Evolutionary conservation across 176 grass and related monocot species (phyloP).

Genomic region (Dactylis glomerata): DNA sequence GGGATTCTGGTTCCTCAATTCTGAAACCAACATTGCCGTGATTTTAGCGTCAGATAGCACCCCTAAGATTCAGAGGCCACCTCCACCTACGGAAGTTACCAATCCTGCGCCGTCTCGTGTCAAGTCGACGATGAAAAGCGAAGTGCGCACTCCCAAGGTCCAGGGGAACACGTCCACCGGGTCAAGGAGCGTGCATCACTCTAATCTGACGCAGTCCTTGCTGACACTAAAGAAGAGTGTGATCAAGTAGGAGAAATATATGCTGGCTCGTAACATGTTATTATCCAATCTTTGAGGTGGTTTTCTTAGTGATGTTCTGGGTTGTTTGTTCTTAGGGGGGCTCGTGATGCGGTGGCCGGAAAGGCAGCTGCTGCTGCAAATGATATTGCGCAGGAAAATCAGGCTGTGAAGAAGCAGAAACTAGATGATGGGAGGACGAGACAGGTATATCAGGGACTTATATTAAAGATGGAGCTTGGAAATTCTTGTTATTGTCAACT

Average conservation of each 20-base stretch:
- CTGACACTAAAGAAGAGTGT: conserved; percentile 44
- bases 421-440: conserved; percentile 68
- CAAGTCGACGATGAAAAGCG: not conserved
- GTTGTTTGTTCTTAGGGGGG: conserved; percentile 17
- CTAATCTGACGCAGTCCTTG: conserved; percentile 34
- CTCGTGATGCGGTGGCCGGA: not conserved
- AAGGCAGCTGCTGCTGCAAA: conserved; percentile 12
- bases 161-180: conserved; percentile 26
- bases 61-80: conserved; percentile 36
- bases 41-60: conserved; percentile 34
- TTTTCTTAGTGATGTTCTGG: not conserved
- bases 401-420: conserved; percentile 92
- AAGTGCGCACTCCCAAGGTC: conserved; percentile 32
- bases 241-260: conserved; percentile 48
- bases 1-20: conserved; percentile 1
- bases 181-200: conserved; percentile 21
- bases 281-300: not conserved
- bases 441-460: conserved; percentile 49
- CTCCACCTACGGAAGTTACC: conserved; percentile 1
- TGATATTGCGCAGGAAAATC: conserved; percentile 75
- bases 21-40: not conserved
- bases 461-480: not conserved
- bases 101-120: not conserved
- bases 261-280: not conserved
- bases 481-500: not conserved